Evolutionary conservation across 352 stramenopile genomes (phyloP).

Genomic region (Phytophthora chlamydospora): DNA sequence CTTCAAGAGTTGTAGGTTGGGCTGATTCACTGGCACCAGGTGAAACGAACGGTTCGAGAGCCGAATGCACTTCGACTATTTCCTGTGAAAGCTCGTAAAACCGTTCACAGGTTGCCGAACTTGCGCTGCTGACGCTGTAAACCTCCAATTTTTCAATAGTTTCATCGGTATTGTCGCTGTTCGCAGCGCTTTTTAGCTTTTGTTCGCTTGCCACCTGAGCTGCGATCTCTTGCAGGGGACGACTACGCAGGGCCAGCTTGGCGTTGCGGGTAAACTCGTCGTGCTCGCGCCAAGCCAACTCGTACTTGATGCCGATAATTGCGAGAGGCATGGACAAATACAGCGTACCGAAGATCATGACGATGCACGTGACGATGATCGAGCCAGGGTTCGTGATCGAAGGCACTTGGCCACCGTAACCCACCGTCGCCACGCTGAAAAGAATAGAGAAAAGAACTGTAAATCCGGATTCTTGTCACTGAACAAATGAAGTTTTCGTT

Average conservation of each 20-base stretch:
- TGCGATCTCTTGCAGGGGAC: not conserved
- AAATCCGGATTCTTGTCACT: no score
- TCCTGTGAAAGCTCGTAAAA: conserved; percentile 47
- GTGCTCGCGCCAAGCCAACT: conserved; percentile 43
- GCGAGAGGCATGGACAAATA: conserved; percentile 67
- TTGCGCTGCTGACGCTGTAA: conserved; percentile 24
- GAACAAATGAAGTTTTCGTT: not conserved
- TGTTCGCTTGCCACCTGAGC: conserved; percentile 12
- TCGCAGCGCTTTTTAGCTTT: conserved; percentile 5
- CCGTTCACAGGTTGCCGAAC: conserved; percentile 39
- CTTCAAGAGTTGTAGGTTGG: conserved; percentile 2
- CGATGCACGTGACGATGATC: conserved; percentile 39
- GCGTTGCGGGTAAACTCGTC: conserved; percentile 17
- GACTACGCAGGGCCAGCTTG: not conserved
- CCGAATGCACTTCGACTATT: conserved; percentile 25
- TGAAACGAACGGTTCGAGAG: conserved; percentile 18
- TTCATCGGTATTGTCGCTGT: conserved; percentile 26
- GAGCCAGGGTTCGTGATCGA: conserved; percentile 45
- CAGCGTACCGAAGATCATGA: conserved; percentile 64
- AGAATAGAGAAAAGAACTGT: not conserved
- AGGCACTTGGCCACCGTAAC: conserved; percentile 58
- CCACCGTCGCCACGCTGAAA: conserved; percentile 55
- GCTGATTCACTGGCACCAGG: not conserved
- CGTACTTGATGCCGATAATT: conserved; percentile 63
- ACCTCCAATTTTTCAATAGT: conserved; percentile 39